Evolutionary conservation across 306 rosid species (phyloP).

Genomic region (Rosa chinensis): DNA sequence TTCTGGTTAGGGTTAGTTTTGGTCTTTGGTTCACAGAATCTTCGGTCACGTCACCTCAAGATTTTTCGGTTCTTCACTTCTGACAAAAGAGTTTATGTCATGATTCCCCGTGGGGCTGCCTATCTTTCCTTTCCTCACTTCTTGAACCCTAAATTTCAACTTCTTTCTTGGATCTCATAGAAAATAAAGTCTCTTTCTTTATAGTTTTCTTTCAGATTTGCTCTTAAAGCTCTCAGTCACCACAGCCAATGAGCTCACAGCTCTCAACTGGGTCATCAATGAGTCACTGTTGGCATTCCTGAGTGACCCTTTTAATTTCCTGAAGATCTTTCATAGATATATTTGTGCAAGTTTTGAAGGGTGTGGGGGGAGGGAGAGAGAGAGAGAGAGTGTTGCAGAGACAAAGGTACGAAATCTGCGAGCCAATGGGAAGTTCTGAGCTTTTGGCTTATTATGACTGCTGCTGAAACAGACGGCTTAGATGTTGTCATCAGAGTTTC

Average conservation of each 20-base stretch:
- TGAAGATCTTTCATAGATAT: conserved; percentile 51
- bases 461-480: conserved; percentile 61
- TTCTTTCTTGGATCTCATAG: conserved; percentile 4
- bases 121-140: conserved; percentile 33
- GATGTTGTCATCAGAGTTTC: conserved; percentile 47
- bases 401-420: conserved; percentile 45
- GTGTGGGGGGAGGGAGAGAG: conserved; percentile 7
- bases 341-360: conserved; percentile 43
- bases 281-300: conserved; percentile 41
- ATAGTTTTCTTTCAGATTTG: not conserved
- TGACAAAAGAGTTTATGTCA: conserved; percentile 65
- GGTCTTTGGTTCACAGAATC: conserved; percentile 54
- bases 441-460: conserved; percentile 52
- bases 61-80: conserved; percentile 68
- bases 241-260: not conserved
- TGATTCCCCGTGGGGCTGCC: conserved; percentile 43
- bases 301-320: conserved; percentile 41
- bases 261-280: conserved; percentile 28
- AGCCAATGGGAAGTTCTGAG: conserved; percentile 67
- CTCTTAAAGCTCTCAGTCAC: not conserved
- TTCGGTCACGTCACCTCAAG: conserved; percentile 78
- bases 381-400: conserved; percentile 27
- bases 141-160: conserved; percentile 45
- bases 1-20: conserved; percentile 64
- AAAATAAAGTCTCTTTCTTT: conserved; percentile 34